Percentiles rank a stretch among this genome's conserved stretches.
Evolutionary conservation across 176 grass and related monocot genomes (phyloP).

Genomic region (Aegilops speltoides): DNA sequence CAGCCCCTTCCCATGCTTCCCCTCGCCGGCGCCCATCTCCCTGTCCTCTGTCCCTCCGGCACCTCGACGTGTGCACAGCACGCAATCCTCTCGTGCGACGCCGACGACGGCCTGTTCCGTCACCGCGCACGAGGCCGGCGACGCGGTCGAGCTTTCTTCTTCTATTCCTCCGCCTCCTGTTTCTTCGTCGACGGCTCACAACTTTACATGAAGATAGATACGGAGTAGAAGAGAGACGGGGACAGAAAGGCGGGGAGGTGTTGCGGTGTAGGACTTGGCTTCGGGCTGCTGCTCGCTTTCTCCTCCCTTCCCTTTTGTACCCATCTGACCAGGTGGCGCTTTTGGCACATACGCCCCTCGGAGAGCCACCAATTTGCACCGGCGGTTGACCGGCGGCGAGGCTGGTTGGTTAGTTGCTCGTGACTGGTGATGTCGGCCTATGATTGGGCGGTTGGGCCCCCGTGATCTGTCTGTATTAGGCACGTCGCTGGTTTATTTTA

Average conservation of each 20-base stretch:
- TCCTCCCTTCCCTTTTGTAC: not conserved
- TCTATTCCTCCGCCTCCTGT: not conserved
- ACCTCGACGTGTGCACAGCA: too few species aligned
- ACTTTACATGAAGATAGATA: not conserved
- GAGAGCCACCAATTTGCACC: not conserved
- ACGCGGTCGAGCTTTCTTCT: not conserved
- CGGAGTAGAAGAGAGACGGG: not conserved
- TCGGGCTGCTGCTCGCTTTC: not conserved
- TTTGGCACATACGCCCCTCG: not conserved
- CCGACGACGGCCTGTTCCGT: not conserved
- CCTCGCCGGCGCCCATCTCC: slow-evolving; percentile 29
- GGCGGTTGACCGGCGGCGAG: not conserved
- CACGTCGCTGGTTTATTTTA: not conserved
- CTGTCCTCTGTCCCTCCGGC: not conserved
- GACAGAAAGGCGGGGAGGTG: not conserved
- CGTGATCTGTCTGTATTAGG: not conserved
- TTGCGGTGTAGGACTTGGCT: not conserved
- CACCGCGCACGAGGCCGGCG: not conserved
- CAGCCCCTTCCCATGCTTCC: slow-evolving; percentile 18
- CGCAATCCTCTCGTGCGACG: not conserved
- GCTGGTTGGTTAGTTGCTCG: not conserved
- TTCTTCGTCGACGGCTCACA: too few species aligned
- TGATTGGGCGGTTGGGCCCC: not conserved
- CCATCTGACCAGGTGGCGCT: not conserved
- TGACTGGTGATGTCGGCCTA: not conserved